Conservation (phyloP, 306 rosid species). For the Trifolium pratense region DNA sequence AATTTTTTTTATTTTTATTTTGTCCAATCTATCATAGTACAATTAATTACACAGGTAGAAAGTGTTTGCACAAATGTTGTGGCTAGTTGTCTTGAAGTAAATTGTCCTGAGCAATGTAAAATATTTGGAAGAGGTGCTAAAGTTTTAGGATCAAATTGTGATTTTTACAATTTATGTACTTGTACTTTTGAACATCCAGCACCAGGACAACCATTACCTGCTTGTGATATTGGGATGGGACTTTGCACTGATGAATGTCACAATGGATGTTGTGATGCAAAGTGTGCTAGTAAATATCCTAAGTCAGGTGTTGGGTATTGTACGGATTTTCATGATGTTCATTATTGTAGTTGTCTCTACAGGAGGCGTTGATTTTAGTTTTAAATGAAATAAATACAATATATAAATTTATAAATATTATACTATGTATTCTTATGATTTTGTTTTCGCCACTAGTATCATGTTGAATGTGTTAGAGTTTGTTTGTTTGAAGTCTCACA, state of each 20-base stretch:
- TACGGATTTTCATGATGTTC: no score
- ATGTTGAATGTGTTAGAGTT: no score
- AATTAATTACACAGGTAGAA: not conserved
- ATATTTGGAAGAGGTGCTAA: not conserved
- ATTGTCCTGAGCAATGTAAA: not conserved
- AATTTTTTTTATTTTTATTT: no score
- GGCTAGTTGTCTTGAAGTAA: not conserved
- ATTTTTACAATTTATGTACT: not conserved
- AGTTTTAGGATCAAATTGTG: not conserved
- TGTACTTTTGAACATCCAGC: not conserved
- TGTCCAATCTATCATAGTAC: not conserved
- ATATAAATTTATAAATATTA: no score
- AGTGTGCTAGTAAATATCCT: not conserved
- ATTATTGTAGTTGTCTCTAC: not conserved
- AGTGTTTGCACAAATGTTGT: not conserved
- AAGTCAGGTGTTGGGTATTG: not conserved
- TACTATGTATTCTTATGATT: no score
- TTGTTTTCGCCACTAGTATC: no score
- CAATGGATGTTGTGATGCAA: not conserved
- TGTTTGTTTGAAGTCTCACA: no score
- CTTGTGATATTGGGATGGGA: not conserved
- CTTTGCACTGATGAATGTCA: not conserved
- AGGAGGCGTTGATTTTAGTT: not conserved
- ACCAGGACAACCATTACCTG: no score
- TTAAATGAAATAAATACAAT: not conserved